Conservation (phyloP, 1,139 yeast species). For the Taphrina deformans region DNA sequence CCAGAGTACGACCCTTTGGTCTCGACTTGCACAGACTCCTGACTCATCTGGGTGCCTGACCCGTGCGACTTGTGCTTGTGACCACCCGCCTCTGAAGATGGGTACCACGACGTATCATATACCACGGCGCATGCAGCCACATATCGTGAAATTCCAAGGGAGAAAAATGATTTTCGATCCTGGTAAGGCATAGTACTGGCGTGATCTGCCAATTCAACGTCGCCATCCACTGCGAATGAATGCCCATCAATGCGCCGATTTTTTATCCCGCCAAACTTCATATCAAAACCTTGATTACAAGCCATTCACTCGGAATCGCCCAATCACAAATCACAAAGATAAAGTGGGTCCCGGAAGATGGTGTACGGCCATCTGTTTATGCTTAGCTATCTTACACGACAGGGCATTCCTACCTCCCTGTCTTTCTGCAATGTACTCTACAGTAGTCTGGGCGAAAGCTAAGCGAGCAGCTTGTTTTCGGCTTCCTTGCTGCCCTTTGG, state of each 20-base stretch:
- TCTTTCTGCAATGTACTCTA: background rate
- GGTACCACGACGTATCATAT: background rate
- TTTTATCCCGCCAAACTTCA: background rate
- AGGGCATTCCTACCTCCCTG: no score
- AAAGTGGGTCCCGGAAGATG: no score
- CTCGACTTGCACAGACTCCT: background rate
- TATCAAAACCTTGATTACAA: background rate
- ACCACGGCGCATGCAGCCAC: background rate
- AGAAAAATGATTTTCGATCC: background rate
- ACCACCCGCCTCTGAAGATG: no score
- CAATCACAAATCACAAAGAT: no score
- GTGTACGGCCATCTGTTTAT: background rate
- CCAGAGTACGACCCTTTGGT: background rate
- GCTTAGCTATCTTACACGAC: background rate
- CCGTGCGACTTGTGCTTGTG: background rate
- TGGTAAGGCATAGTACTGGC: background rate
- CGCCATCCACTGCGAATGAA: background rate
- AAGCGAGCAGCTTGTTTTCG: slow-evolving; percentile 1
- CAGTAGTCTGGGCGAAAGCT: background rate
- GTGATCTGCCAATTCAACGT: background rate
- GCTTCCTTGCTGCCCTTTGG: slow-evolving; percentile 11
- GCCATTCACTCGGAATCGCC: background rate
- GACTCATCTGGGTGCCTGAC: background rate
- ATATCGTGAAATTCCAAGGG: background rate
- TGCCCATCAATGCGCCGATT: background rate